Percentiles rank a stretch among this genome's conserved stretches.
Conservation (phyloP, 306 rosid species). For the Quercus dentata region DNA sequence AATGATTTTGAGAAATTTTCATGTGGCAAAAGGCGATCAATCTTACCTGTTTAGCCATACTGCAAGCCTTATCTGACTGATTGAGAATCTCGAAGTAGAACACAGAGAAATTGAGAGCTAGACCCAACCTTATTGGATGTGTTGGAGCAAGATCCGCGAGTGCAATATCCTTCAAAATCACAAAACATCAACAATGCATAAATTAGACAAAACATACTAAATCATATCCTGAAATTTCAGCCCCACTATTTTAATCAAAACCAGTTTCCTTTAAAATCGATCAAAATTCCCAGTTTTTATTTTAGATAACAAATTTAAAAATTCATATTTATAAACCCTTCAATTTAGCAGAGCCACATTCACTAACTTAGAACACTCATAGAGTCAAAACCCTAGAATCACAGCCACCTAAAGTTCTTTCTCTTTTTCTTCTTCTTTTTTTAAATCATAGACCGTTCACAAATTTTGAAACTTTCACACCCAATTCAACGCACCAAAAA, state of each 20-base stretch:
- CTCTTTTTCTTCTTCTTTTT: neutral
- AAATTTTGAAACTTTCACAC: neutral
- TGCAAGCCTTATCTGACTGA: conserved; percentile 76
- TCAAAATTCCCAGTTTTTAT: neutral
- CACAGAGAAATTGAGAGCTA: conserved; percentile 73
- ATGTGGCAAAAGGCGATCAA: neutral
- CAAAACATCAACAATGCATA: neutral
- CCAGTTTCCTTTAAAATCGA: neutral
- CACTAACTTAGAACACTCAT: neutral
- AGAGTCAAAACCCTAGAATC: neutral
- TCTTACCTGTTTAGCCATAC: conserved; percentile 76
- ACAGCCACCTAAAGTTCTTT: neutral
- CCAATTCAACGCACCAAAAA: neutral
- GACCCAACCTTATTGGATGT: conserved; percentile 78
- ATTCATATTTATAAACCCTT: too few species aligned
- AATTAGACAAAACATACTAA: neutral
- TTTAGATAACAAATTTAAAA: too few species aligned
- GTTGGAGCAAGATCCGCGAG: conserved; percentile 64
- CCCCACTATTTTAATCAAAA: neutral
- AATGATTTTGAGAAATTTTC: neutral
- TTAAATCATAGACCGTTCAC: neutral
- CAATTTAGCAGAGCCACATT: too few species aligned
- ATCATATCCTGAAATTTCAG: neutral
- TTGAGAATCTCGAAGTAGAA: conserved; percentile 79
- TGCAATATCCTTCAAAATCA: conserved; percentile 48